Conservation (phyloP, 768 basidiomycete genomes). For the Amanita pallidorosea region DNA sequence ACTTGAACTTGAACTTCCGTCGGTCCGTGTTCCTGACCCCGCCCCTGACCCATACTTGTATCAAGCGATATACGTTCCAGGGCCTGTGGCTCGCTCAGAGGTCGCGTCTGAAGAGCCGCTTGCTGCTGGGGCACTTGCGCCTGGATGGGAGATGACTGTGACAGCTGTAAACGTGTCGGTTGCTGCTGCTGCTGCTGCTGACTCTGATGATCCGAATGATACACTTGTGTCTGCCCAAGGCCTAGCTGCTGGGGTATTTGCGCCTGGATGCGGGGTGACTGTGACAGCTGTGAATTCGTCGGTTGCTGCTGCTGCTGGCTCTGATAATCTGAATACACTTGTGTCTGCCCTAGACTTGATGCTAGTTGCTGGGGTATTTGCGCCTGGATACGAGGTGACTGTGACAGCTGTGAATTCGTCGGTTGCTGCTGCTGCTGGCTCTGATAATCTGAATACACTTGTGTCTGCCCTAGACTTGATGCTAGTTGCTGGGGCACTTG, state of each 20-base stretch:
- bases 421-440: conserved; percentile 11
- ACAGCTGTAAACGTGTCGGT: conserved; percentile 9
- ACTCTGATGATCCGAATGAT: conserved; percentile 9
- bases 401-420: conserved; percentile 10
- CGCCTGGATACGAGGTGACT: neutral
- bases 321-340: conserved; percentile 8
- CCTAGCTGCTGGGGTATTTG: conserved; percentile 4
- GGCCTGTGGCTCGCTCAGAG: conserved; percentile 14
- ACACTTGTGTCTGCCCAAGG: conserved; percentile 9
- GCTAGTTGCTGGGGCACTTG: conserved; percentile 4
- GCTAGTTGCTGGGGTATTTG: conserved; percentile 4
- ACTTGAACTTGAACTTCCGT: neutral
- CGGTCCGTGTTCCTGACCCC: neutral
- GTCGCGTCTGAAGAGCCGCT: conserved; percentile 9
- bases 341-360: conserved; percentile 9
- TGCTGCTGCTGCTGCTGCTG: conserved; percentile 14
- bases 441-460: conserved; percentile 8
- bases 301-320: conserved; percentile 11
- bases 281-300: conserved; percentile 10
- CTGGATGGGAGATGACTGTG: conserved; percentile 4
- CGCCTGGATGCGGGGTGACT: neutral
- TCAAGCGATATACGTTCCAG: conserved; percentile 10
- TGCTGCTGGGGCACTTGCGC: conserved; percentile 6
- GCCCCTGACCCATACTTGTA: neutral
- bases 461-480: conserved; percentile 9